Base-by-base conservation (phyloP, 495 filamentous ascomycete species). In the Evansstolkia leycettana region DNA sequence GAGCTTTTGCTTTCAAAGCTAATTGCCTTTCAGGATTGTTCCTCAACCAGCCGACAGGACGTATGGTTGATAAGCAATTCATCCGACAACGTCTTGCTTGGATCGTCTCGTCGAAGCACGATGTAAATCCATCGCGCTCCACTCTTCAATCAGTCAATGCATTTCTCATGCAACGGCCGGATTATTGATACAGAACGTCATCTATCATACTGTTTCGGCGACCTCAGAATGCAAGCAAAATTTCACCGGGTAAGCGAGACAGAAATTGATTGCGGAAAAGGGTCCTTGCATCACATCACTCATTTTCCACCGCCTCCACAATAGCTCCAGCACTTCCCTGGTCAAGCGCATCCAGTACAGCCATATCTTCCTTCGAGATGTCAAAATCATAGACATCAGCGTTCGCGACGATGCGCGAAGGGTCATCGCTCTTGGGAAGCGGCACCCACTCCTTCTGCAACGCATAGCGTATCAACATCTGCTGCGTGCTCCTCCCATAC, bases 71-170 rank as follows among this genome's bases (percentile, higher is more conserved):
- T 54, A 95, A 96, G 54, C 62, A 63, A n/a, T 66, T 78, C 31
- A 84, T 95, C 47, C 72, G 80, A 35, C 73, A 78, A 34, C 69
- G 78, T 35, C 65, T 94, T 11, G 78, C 81, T 6, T 82, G 78
- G 65, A 82, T 95, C 34, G 78, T 83, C 40, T 76, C 71, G 11
- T 74, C 76, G 0, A 69, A 76, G 43, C 77, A 81, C 14, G 77
- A 79, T 41, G 77, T 77, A 11, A 92, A 90, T 50, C 86, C 86
- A 0, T 80, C 75, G 40, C 67, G 89, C 27, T 68, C 78, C 18
- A 93, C 85, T 1, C 57, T 96, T 33, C 83, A 93, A 52, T 80
- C 78, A 36, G 76, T 95, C 26, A 93, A 95, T 58, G 78, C 80
- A 26, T 93, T 84, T 43, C 60, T 96, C 30, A 90, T 96, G 76